These are phyloP conservation scores for Vitis cinerea DNA, from an alignment of 164 flowering plant genomes.

Conservation along the genomic window DNA sequence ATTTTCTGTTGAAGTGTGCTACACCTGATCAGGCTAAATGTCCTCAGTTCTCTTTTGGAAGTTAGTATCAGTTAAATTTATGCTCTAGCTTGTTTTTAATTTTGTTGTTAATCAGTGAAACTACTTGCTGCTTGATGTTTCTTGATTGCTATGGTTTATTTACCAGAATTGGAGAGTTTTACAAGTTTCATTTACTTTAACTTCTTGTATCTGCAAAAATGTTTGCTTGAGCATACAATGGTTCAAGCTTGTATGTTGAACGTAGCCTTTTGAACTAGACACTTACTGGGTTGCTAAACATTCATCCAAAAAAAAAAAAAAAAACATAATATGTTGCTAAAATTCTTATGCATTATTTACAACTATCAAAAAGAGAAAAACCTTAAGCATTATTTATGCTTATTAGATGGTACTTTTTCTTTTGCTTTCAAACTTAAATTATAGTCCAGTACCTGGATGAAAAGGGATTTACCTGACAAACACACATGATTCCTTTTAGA, in stretches of 20 bases:
- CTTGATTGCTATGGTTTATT: no score
- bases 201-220: no score
- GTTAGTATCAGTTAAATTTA: constrained; percentile 6
- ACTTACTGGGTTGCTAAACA: no score
- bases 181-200: no score
- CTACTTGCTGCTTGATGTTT: neutral
- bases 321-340: no score
- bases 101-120: neutral
- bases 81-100: neutral
- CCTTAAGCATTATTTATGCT: neutral
- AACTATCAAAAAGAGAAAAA: no score
- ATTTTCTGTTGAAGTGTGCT: constrained; percentile 9
- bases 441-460: neutral
- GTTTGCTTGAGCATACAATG: no score
- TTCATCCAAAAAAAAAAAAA: no score
- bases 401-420: neutral
- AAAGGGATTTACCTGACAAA: neutral
- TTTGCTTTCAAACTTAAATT: neutral
- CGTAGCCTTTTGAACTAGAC: no score
- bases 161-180: no score
- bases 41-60: constrained; percentile 12
- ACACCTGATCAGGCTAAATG: constrained; percentile 16
- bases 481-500: neutral
- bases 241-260: no score
- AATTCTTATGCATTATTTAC: no score